Base-by-base conservation (phyloP, 345 rosid species). In the Rhodamnia rubescens region DNA sequence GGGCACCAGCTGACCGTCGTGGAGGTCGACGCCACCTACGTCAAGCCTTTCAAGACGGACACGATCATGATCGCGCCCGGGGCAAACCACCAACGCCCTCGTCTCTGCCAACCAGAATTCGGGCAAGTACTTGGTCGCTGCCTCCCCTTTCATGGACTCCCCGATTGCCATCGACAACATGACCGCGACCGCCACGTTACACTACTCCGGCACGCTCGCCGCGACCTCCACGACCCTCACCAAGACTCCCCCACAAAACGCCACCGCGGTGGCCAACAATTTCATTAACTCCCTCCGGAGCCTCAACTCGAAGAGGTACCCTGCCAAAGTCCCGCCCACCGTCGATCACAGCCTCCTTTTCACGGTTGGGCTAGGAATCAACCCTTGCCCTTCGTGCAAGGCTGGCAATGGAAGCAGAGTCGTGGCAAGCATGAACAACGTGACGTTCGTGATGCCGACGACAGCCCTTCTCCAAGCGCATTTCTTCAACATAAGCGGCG, bases 121-220 rank as follows among this genome's bases (percentile, higher is more conserved):
- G 4, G 83, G 83, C 53, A 81, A 81, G 32, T 81, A 81, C 53
- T 15, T 81, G 53, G 83, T 81, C 7, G 83, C 83, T 11, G 83
- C 54, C 83, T 81, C 83, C 36, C 83, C 83, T 51, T 81, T 81
- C 54, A 94, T 96, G 99, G 99, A 97, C 87, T 87, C 99, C 9
- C 99, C 98, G 0, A 86, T 97, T 7, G 92, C 95, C 0, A 98
- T 97, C 1, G 99, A 97, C 85, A 97, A 97, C 75, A 20, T 84
- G 47, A 97, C 99, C 0, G 99, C 99, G 24, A 94, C 94, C 1
- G 99, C 99, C 83, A 93, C 94, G 1, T 83, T 97, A 47, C 99
- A 95, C 84, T 97, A 97, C 82, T 89, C 98, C 0, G 98, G 98
- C 84, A 93, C 99, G 11, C 93, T 94, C 14, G 87, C 93, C 3